Percentiles rank a stretch among this genome's conserved stretches.
Evolutionary conservation across 768 basidiomycete species (phyloP).

Genomic region (Macrolepiota fuliginosa): DNA sequence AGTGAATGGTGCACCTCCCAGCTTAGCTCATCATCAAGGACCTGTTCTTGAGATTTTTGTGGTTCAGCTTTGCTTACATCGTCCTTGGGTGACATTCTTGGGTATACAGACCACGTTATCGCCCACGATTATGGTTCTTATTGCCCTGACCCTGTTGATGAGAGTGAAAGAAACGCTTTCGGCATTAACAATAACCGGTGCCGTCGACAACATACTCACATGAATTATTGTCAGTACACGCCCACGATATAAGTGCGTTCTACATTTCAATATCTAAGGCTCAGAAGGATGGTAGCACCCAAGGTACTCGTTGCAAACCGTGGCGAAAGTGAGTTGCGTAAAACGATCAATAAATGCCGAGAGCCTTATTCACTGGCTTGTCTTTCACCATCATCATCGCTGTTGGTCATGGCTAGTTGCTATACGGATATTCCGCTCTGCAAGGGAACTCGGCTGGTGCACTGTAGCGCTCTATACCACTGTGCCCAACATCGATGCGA

Average conservation of each 20-base stretch:
- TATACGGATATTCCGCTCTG: constrained; percentile 84
- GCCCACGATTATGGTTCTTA: not conserved
- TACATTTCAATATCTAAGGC: not conserved
- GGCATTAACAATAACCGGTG: constrained; percentile 17
- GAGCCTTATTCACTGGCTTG: constrained; percentile 3
- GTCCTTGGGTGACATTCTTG: constrained; percentile 7
- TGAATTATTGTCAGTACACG: not conserved
- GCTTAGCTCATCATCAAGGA: constrained; percentile 22
- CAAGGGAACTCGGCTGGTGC: constrained; percentile 83
- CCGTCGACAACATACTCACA: not conserved
- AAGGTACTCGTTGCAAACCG: constrained; percentile 78
- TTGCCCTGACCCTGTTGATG: not conserved
- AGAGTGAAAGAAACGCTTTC: constrained; percentile 4
- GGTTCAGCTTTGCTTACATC: not conserved
- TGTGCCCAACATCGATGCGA: constrained; percentile 57
- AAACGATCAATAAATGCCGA: constrained; percentile 21
- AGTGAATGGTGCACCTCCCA: constrained; percentile 27
- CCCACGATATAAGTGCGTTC: not conserved
- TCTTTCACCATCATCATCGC: constrained; percentile 16
- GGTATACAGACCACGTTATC: not conserved
- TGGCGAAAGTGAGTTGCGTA: constrained; percentile 57
- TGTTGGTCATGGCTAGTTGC: constrained; percentile 50
- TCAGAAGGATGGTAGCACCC: constrained; percentile 30
- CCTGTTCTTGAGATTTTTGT: not conserved
- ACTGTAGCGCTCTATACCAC: constrained; percentile 88